Conservation (phyloP, 805 yeast species). For the Starmerella kuoi region DNA sequence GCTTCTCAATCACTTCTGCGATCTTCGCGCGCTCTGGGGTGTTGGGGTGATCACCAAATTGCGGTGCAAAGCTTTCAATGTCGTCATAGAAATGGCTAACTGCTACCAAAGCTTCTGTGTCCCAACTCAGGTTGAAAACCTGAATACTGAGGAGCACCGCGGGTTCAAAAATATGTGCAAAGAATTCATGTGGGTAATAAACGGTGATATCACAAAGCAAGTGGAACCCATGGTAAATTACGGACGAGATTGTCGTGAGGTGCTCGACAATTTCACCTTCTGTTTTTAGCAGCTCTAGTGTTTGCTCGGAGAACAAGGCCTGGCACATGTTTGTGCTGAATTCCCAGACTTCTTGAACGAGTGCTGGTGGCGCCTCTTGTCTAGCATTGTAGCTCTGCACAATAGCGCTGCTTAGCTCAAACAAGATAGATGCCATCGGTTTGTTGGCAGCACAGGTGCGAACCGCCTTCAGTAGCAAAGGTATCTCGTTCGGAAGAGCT, state of each 20-base stretch:
- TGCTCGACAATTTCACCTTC: conserved; percentile 15
- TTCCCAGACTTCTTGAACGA: conserved; percentile 57
- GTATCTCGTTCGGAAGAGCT: conserved; percentile 8
- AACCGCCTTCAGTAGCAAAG: conserved; percentile 7
- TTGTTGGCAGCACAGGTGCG: neutral
- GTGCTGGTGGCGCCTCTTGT: conserved; percentile 2
- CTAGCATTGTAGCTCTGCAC: conserved; percentile 17
- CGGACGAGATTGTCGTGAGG: conserved; percentile 6
- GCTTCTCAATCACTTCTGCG: conserved; percentile 33
- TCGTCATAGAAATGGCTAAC: conserved; percentile 72
- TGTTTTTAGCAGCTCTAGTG: conserved; percentile 3
- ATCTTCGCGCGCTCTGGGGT: conserved; percentile 41
- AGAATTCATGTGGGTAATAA: conserved; percentile 15
- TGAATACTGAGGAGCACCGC: conserved; percentile 33
- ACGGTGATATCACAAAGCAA: conserved; percentile 17
- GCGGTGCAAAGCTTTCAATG: conserved; percentile 29
- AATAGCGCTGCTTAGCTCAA: conserved; percentile 16
- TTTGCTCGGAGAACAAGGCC: conserved; percentile 41
- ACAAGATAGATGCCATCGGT: conserved; percentile 12
- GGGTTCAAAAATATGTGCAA: conserved; percentile 9
- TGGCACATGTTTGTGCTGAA: conserved; percentile 72
- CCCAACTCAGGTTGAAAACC: conserved; percentile 31
- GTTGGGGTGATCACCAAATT: conserved; percentile 18
- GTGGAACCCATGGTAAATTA: conserved; percentile 18
- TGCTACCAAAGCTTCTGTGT: conserved; percentile 57